Evolutionary conservation across 2,329 filamentous ascomycete species (phyloP).

Genomic region (Fusarium falciforme): DNA sequence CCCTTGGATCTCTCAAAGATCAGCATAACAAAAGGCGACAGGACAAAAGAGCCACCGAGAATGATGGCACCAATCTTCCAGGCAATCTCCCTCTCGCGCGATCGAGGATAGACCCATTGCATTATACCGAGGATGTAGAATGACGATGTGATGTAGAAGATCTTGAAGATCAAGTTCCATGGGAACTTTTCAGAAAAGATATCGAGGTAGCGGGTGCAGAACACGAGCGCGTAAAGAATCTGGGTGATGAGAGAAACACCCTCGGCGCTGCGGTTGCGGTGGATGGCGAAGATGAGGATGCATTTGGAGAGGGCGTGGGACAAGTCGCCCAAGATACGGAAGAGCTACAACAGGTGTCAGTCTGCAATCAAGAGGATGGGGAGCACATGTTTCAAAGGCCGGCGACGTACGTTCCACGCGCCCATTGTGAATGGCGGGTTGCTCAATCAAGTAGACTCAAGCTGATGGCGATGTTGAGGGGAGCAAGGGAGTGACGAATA

Average conservation of each 20-base stretch:
- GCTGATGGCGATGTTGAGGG: background rate
- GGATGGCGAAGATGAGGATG: slow-evolving; percentile 91
- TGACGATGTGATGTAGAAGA: slow-evolving; percentile 87
- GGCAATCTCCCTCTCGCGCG: slow-evolving; percentile 90
- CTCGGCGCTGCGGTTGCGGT: slow-evolving; percentile 88
- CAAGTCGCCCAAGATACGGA: slow-evolving; percentile 85
- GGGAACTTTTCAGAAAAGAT: slow-evolving; percentile 69
- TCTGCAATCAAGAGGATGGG: background rate
- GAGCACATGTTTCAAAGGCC: background rate
- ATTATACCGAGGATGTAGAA: slow-evolving; percentile 90
- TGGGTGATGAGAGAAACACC: slow-evolving; percentile 94
- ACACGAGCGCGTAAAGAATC: slow-evolving; percentile 86
- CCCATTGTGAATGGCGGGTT: slow-evolving; percentile 49
- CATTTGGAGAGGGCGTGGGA: slow-evolving; percentile 88
- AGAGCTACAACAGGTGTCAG: slow-evolving; percentile 56
- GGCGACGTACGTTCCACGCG: slow-evolving; percentile 53
- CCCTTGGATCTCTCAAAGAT: slow-evolving; percentile 69
- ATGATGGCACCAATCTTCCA: slow-evolving; percentile 88
- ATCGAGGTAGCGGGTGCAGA: slow-evolving; percentile 87
- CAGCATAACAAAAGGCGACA: slow-evolving; percentile 79
- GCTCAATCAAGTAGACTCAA: slow-evolving; percentile 28
- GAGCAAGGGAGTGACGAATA: slow-evolving; percentile 6
- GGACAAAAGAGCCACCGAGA: slow-evolving; percentile 70
- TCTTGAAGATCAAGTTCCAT: slow-evolving; percentile 87
- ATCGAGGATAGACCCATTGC: slow-evolving; percentile 86